phyloP scores from a whole-genome alignment of 495 filamentous ascomycete species.

The Aspergillus homomorphus region DNA sequence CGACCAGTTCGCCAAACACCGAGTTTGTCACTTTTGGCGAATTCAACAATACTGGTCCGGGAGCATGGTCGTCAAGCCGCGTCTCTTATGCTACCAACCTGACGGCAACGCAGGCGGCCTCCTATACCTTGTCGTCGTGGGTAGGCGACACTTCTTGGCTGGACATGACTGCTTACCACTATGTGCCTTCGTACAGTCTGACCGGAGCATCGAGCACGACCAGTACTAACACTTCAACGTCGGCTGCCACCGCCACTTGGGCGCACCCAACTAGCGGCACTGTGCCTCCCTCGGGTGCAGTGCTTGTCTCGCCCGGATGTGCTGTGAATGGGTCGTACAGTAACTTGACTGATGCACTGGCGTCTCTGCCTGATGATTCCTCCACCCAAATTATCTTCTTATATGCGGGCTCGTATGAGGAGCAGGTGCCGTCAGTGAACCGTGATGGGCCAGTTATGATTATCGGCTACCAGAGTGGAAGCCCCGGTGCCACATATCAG shows the following conservation, averaged over 20 bases:
- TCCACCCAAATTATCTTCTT: neutral
- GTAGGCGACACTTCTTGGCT: neutral
- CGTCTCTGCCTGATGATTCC: neutral
- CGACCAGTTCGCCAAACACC: neutral
- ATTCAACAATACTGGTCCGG: neutral
- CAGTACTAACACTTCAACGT: neutral
- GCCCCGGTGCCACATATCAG: neutral
- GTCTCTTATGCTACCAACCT: neutral
- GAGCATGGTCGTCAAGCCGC: neutral
- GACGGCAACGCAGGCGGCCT: neutral
- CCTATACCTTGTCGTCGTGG: neutral
- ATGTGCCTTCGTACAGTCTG: neutral
- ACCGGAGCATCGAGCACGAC: neutral
- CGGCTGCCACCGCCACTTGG: neutral
- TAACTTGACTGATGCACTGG: neutral
- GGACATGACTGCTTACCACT: neutral
- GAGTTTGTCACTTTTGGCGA: neutral
- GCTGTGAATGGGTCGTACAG: neutral
- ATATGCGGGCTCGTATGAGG: neutral
- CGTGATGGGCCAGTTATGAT: neutral
- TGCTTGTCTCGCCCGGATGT: neutral
- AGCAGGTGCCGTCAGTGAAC: neutral
- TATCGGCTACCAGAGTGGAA: neutral
- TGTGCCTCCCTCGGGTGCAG: neutral
- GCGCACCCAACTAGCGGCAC: neutral